phyloP scores from a whole-genome alignment of 768 basidiomycete species.

The Amanita inopinata region DNA sequence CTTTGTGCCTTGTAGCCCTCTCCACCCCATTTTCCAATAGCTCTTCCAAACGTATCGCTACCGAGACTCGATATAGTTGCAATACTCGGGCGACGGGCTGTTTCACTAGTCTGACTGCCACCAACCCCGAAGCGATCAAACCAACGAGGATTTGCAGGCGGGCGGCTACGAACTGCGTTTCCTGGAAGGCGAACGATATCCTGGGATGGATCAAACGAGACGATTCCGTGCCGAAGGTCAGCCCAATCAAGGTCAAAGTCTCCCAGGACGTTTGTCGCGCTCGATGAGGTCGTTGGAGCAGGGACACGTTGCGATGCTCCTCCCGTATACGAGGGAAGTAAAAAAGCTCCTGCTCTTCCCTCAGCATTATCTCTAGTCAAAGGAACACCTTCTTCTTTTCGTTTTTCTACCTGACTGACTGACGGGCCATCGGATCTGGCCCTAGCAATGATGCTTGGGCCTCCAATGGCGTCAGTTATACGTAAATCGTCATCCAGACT shows the following conservation, averaged over 20 bases:
- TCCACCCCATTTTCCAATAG: constrained; percentile 33
- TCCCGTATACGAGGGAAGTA: constrained; percentile 10
- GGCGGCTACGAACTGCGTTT: constrained; percentile 13
- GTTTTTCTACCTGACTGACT: background rate
- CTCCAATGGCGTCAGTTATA: constrained; percentile 14
- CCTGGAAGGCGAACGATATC: constrained; percentile 17
- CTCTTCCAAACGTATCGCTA: constrained; percentile 30
- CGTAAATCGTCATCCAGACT: constrained; percentile 42
- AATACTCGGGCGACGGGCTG: constrained; percentile 32
- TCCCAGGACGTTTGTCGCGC: background rate
- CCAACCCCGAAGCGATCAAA: constrained; percentile 13
- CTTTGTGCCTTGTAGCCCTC: constrained; percentile 32
- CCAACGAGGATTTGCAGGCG: constrained; percentile 14
- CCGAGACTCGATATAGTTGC: constrained; percentile 27
- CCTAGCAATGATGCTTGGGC: constrained; percentile 9
- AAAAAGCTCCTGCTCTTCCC: too few relatives aligned
- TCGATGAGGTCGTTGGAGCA: constrained; percentile 1
- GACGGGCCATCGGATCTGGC: constrained; percentile 7
- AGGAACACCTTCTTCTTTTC: too few relatives aligned
- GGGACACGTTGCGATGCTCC: constrained; percentile 1
- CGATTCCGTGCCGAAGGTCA: constrained; percentile 4
- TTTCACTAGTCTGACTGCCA: background rate
- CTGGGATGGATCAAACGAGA: constrained; percentile 2
- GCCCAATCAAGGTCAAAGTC: constrained; percentile 9
- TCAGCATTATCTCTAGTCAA: too few relatives aligned